A percentile compares a stretch with the other conserved stretches of the same genome.
Evolutionary conservation across 768 basidiomycete species (phyloP).

Genomic region (Lepiota subincarnata): DNA sequence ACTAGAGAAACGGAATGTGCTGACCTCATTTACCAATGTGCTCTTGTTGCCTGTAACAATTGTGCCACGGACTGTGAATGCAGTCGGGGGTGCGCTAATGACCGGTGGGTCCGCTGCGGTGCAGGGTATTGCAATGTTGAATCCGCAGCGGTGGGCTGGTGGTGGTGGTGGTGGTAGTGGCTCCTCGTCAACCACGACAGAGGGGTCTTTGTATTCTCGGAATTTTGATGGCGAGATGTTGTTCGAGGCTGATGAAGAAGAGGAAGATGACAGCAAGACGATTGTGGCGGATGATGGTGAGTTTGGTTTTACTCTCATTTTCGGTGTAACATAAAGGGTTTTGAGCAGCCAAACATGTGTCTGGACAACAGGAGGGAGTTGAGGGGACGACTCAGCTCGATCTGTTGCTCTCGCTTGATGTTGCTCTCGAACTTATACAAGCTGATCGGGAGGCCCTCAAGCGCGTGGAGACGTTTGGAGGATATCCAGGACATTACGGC

Average conservation of each 20-base stretch:
- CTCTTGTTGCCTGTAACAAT: slow-evolving; percentile 94
- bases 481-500: slow-evolving; percentile 86
- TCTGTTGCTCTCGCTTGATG: slow-evolving; percentile 86
- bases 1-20: slow-evolving; percentile 85
- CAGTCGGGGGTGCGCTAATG: slow-evolving; percentile 62
- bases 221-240: slow-evolving; percentile 37
- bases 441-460: slow-evolving; percentile 89
- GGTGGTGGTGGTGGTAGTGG: slow-evolving; percentile 14
- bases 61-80: slow-evolving; percentile 78
- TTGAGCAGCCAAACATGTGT: slow-evolving; percentile 5
- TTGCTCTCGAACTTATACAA: slow-evolving; percentile 89
- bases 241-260: slow-evolving; percentile 40
- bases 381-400: slow-evolving; percentile 52
- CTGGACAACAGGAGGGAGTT: not conserved
- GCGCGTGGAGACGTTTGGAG: slow-evolving; percentile 84
- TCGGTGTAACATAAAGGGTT: too few relatives aligned
- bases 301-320: not conserved
- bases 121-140: slow-evolving; percentile 84
- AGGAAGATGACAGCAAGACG: not conserved
- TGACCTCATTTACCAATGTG: slow-evolving; percentile 87
- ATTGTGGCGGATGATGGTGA: slow-evolving; percentile 8
- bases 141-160: slow-evolving; percentile 82
- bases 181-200: slow-evolving; percentile 5
- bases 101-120: slow-evolving; percentile 75
- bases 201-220: slow-evolving; percentile 27